Percentiles rank a stretch among this genome's conserved stretches.
phyloP scores from a whole-genome alignment of 805 yeast species.

The Ogataea parapolymorpha region DNA sequence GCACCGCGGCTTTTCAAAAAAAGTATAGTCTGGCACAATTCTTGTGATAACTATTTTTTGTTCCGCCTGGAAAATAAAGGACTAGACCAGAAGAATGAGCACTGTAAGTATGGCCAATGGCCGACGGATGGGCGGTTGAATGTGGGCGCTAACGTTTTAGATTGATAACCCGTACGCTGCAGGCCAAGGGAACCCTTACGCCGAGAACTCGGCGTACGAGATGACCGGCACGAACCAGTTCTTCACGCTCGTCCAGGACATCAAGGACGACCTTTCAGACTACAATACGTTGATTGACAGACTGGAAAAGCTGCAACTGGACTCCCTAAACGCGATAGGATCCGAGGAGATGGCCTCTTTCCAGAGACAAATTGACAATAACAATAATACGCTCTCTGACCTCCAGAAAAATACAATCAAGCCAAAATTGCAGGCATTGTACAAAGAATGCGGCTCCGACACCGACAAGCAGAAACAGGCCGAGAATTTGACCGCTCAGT shows the following conservation, averaged over 20 bases:
- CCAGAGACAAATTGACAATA: constrained; percentile 72
- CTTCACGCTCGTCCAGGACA: constrained; percentile 64
- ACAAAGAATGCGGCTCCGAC: constrained; percentile 66
- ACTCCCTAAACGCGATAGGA: constrained; percentile 68
- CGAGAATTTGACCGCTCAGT: constrained; percentile 79
- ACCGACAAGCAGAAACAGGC: constrained; percentile 86
- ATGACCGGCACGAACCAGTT: constrained; percentile 40
- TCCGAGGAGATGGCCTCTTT: constrained; percentile 65
- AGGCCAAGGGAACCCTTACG: constrained; percentile 22
- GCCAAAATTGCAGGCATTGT: constrained; percentile 71
- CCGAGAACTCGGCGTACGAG: constrained; percentile 19
- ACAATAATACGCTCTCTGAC: constrained; percentile 73
- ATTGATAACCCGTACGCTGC: constrained; percentile 27
- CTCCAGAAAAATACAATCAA: constrained; percentile 69
- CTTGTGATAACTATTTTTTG: constrained; percentile 8
- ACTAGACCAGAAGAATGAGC: constrained; percentile 11
- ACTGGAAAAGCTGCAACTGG: constrained; percentile 66
- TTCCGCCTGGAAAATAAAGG: constrained; percentile 1
- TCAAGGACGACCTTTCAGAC: constrained; percentile 66
- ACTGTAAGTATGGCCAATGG: constrained; percentile 10
- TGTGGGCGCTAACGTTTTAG: constrained; percentile 10
- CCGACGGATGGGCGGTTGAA: constrained; percentile 3
- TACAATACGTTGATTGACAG: constrained; percentile 67
- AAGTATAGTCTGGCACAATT: constrained; percentile 4
- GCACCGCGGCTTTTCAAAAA: constrained; percentile 8